Conservation (phyloP, 2,329 filamentous ascomycete genomes). For the Tolypocladium paradoxum region DNA sequence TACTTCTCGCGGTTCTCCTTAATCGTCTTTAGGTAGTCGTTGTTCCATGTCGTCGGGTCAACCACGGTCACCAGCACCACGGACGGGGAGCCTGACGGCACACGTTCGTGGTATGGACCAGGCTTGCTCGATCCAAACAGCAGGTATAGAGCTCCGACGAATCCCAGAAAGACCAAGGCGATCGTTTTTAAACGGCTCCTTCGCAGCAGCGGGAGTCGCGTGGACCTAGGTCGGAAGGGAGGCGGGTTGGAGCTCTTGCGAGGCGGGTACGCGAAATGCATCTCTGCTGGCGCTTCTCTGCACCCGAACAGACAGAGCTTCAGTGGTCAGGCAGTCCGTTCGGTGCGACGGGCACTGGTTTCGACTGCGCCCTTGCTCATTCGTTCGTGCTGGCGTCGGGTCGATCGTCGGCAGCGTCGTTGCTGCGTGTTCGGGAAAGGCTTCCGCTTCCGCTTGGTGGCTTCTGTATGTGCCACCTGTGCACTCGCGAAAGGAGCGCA, state of each 20-base stretch:
- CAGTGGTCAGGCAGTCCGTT: neutral
- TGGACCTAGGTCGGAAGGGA: conserved; percentile 54
- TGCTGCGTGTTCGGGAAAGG: neutral
- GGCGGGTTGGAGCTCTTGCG: conserved; percentile 72
- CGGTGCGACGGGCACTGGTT: neutral
- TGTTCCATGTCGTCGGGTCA: conserved; percentile 54
- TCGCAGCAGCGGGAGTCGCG: conserved; percentile 42
- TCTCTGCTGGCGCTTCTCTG: conserved; percentile 25
- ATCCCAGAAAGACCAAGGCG: conserved; percentile 39
- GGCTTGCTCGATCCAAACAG: conserved; percentile 29
- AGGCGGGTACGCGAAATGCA: conserved; percentile 86
- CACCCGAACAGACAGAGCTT: neutral
- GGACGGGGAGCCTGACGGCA: conserved; percentile 44
- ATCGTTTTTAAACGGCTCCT: conserved; percentile 52
- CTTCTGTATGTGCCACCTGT: neutral
- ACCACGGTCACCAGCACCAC: conserved; percentile 79
- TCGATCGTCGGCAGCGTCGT: neutral
- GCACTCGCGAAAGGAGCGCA: neutral
- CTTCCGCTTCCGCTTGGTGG: neutral
- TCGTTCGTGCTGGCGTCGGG: neutral
- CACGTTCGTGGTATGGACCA: conserved; percentile 21
- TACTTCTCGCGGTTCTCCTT: conserved; percentile 77
- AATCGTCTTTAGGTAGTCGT: conserved; percentile 60
- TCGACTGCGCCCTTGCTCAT: neutral
- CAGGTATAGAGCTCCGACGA: conserved; percentile 51